Base-by-base conservation (phyloP, 306 rosid genomes). In the Echinosophora koreensis region DNA sequence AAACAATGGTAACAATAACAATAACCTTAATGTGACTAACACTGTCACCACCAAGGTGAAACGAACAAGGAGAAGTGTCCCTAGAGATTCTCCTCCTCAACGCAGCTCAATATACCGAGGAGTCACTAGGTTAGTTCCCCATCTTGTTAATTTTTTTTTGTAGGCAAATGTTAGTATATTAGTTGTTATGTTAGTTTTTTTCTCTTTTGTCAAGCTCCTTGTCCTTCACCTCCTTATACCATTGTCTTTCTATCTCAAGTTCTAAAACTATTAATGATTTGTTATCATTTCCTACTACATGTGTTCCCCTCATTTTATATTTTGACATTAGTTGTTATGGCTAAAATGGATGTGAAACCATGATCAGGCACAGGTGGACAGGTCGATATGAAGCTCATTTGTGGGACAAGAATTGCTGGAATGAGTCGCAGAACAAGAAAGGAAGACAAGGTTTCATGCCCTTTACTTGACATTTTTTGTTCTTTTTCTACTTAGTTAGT, bases 401-500 rank as follows among this genome's bases (percentile, higher is more conserved):
- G 84, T 94, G 98, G 98, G 98, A 94, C 81, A 94, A 90, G 78
- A 90, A 89, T 83, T 89, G 96, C 85, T 94, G 97, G 97, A 94
- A 94, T 56, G 96, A 89, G 59, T 90, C 96, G 0, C 96, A 92
- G 80, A 94, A 84, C 80, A 94, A 94, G 90, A 94, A 94, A 85
- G 98, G 98, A 85, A 79, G 97, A 86, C 98, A 94, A 88, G 97
- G 98, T 84, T 60, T 62, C 66, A 44, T 58, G 12, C 11, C 18
- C 68, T 10, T 16, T 6, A 5, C 16, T 6, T 8, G 0, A 10
- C 9, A 16, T 15, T 1, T 47, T 47, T 17, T 3, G 10, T 52
- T 15, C 27, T 6, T 14, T 27, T 46, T 58, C 8, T 62, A 12
- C 49, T 62, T 6, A 32, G 37, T 14, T 3, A 51, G 67, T 2